Base-by-base conservation (phyloP, 2,329 filamentous ascomycete genomes). In the Neofusicoccum umdonicola region DNA sequence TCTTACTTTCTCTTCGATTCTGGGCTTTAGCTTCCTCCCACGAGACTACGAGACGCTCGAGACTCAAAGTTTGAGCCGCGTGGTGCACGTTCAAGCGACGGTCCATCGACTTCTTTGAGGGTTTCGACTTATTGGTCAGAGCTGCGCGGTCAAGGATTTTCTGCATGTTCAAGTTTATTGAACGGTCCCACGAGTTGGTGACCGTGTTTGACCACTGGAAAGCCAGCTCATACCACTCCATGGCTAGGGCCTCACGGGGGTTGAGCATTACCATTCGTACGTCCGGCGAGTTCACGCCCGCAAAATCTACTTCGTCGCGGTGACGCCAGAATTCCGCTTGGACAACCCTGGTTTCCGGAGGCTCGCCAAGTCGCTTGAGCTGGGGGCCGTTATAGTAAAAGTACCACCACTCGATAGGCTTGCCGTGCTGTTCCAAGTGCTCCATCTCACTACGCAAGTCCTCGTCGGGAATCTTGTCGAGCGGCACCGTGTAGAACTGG, bases 401-500 rank as follows among this genome's bases (percentile, higher is more conserved):
- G 11, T 60, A 60, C 27, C 31, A 60, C 56, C 56, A 60, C 15
- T 60, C 42, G 11, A 60, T 3, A 2, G 15, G 17, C 3, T 2
- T 7, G 27, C 7, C 41, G 17, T 35, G 9, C 12, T 56, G 7
- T 19, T 37, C 34, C 39, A 56, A n/a, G 22, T 12, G 17, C 41
- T 12, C 12, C 50, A 56, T 56, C 39, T 63, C 42, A 2, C 9
- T 13, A 8, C 42, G 39, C n/a, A 63, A 11, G 5, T 39, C 48
- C 4, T 45, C 34, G 3, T 62, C 47, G 13, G 39, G 51, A n/a
- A 63, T 63, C 12, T 47, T 4, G n/a, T 41, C 61, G 35, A 63
- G 41, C 11, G 22, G 41, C 7, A 17, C 50, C n/a, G n/a, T 37
- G 65, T 82, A 82, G 68, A 78, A 82, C 17, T 70, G 66, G 1